Evolutionary conservation across 116 monocot species (phyloP), one percentile per base, ranked within the genome.

Genomic region (Cymodocea nodosa): DNA sequence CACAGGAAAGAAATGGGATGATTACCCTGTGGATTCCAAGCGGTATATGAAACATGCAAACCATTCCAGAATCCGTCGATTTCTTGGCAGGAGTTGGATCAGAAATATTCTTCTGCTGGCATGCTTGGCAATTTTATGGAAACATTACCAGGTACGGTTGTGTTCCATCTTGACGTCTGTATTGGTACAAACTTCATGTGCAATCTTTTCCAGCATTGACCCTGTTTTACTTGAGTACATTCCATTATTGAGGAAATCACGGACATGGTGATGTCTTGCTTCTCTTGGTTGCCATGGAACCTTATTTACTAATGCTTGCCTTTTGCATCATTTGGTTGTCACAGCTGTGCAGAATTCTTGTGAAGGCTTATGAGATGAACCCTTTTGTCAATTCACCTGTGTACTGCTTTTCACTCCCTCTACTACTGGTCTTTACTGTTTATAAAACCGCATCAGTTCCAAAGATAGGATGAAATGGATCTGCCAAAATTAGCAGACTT

Each of bases 301-400:
- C 25, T 9, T 15, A 30, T 16, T 59, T 23, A 8, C 25, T 50
- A 50, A 23, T 49, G 19, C 18, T 17, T 64, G 12, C 15, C 7
- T 50, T 20, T 20, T 64, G n/a, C 14, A 50, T 64, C 37, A 23
- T 64, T 22, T 51, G 50, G n/a, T 22, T 20, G 44, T 76, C 76
- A 35, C 86, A 93, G 89, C 70, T 69, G 58, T 94, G 86, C 84
- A 84, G 86, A 75, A 70, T 82, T 59, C 25, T 94, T 15, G 80
- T 86, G 67, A 89, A 84, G 77, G 89, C 94, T 57, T 94, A 94
- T 78, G 89, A 89, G n/a, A 86, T 89, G 80, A 86, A 89, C 74
- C 84, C 84, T 9, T 48, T 94, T 23, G 39, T 83, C 54, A 74
- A 86, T 78, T 70, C 82, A 50, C 85, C 78, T 19, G 20, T 85